These are phyloP conservation scores for Eucalyptus lansdowneana DNA, from an alignment of 345 rosid species.

Conservation along the genomic window DNA sequence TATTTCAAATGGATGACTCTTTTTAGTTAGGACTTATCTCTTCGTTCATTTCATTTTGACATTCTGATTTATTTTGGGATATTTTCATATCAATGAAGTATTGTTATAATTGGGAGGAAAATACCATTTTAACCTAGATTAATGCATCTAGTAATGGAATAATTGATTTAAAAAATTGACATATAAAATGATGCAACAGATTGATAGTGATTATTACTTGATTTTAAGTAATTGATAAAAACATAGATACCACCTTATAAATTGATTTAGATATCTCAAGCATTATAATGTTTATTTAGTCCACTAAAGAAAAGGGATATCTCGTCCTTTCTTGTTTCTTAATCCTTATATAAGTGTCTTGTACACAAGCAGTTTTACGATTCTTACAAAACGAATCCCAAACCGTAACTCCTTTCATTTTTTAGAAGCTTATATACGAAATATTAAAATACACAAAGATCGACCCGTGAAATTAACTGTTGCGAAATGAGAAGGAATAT, in stretches of 20 bases:
- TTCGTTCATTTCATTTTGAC: neutral
- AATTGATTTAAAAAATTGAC: neutral
- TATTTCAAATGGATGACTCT: neutral
- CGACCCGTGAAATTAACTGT: neutral
- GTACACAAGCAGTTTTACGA: neutral
- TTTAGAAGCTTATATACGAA: neutral
- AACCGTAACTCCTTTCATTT: neutral
- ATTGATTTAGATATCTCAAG: neutral
- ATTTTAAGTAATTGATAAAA: neutral
- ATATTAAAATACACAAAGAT: neutral
- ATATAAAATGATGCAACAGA: neutral
- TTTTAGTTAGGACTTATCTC: neutral
- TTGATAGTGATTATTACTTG: neutral
- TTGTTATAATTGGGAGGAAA: neutral
- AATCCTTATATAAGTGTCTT: neutral
- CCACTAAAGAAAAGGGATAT: neutral
- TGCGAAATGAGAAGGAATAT: neutral
- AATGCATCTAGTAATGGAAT: neutral
- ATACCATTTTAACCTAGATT: neutral
- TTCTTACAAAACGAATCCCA: neutral
- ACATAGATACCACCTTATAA: neutral
- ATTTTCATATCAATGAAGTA: neutral
- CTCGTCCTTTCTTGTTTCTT: neutral
- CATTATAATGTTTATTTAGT: neutral
- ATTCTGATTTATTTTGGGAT: neutral